phyloP scores from a whole-genome alignment of 192 early-diverging fungal species.

The Geranomyces variabilis region DNA sequence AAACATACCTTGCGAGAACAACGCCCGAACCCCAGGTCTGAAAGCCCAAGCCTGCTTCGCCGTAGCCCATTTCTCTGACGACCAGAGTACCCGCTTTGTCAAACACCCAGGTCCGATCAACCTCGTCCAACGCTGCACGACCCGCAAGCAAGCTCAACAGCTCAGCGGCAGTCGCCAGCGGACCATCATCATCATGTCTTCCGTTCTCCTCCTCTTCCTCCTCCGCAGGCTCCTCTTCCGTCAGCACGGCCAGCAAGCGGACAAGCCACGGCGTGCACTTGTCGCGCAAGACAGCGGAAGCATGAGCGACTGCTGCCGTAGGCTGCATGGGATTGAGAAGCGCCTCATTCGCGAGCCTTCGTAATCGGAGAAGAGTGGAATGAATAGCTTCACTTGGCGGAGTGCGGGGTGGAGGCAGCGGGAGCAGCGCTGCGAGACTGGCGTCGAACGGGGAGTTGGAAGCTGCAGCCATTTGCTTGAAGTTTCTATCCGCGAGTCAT shows the following conservation, averaged over 20 bases:
- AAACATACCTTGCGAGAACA: slow-evolving; percentile 27
- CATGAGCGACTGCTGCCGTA: background rate
- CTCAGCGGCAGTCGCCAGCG: background rate
- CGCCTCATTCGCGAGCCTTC: background rate
- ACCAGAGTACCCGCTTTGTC: background rate
- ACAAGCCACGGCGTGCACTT: slow-evolving; percentile 7
- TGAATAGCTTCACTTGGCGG: background rate
- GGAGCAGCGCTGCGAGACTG: slow-evolving; percentile 1
- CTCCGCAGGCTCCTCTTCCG: background rate
- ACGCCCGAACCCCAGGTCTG: slow-evolving; percentile 46
- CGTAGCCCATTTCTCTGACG: slow-evolving; percentile 25
- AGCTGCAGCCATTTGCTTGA: background rate
- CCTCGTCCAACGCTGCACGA: slow-evolving; percentile 8
- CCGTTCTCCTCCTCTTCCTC: slow-evolving; percentile 12
- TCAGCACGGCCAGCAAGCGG: background rate
- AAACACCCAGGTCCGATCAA: slow-evolving; percentile 10
- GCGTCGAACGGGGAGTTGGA: background rate
- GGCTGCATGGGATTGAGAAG: slow-evolving; percentile 2
- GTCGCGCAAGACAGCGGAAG: background rate
- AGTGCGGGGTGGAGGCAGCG: background rate
- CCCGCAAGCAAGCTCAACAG: slow-evolving; percentile 5
- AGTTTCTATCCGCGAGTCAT: no score
- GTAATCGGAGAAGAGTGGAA: background rate
- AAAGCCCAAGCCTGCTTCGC: slow-evolving; percentile 40
- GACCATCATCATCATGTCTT: background rate